Percentiles rank a stretch among this genome's conserved stretches.
These are phyloP conservation scores for Pouteria glomerata DNA, from an alignment of 148 eudicot genomes.

Conservation along the genomic window DNA sequence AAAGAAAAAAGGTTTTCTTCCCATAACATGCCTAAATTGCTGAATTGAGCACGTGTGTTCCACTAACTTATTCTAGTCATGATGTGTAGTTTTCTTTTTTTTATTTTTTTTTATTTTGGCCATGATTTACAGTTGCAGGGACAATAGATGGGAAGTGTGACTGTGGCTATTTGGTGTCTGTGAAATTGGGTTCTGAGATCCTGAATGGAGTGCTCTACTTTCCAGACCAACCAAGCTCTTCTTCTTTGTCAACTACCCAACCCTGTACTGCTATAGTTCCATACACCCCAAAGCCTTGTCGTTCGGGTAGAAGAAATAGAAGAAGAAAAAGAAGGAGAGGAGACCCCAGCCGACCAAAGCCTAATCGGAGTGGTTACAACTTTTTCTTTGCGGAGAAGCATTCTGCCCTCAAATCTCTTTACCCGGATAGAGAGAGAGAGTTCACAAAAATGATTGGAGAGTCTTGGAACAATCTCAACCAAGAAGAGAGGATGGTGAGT, in stretches of 20 bases:
- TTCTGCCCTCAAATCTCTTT: constrained; percentile 44
- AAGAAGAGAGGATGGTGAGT: constrained; percentile 48
- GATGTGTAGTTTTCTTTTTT: too few species aligned
- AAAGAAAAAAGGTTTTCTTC: too few species aligned
- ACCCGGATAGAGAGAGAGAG: constrained; percentile 57
- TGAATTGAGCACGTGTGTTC: too few species aligned
- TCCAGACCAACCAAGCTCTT: constrained; percentile 31
- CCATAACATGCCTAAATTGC: too few species aligned
- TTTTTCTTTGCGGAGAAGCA: constrained; percentile 73
- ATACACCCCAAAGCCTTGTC: constrained; percentile 18
- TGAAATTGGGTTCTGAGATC: constrained; percentile 46
- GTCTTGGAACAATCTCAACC: constrained; percentile 52
- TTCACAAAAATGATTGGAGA: constrained; percentile 73
- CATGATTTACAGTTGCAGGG: constrained; percentile 49
- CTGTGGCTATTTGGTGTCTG: constrained; percentile 61
- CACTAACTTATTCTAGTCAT: too few species aligned
- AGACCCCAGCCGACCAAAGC: constrained; percentile 67
- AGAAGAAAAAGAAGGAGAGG: constrained; percentile 41
- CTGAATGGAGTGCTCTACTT: constrained; percentile 62
- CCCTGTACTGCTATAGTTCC: constrained; percentile 39
- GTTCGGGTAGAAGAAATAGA: constrained; percentile 29
- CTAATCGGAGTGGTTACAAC: constrained; percentile 79
- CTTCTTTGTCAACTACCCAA: constrained; percentile 21
- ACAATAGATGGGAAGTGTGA: constrained; percentile 67
- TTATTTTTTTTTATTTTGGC: neutral